phyloP scores from a whole-genome alignment of 1,284 basidiomycete genomes.

The Pseudozyma hubeiensis region DNA sequence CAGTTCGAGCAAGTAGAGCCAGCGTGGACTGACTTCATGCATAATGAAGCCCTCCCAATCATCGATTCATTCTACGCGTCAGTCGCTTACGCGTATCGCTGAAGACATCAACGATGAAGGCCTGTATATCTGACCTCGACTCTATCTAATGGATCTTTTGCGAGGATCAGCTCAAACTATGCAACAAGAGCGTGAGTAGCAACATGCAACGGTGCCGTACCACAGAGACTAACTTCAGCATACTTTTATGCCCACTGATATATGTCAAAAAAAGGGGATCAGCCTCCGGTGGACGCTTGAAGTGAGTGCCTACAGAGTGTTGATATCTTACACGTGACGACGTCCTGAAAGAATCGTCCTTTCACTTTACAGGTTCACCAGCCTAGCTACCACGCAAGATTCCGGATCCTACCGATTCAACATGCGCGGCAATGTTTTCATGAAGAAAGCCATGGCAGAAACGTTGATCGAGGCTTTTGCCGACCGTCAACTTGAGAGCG shows the following conservation, averaged over 20 bases:
- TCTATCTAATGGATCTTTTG: too few species aligned
- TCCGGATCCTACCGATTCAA: not conserved
- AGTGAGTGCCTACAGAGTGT: too few species aligned
- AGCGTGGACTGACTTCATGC: conserved; percentile 4
- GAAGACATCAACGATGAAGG: too few species aligned
- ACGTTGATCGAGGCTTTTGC: not conserved
- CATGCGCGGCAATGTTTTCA: not conserved
- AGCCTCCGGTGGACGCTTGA: not conserved
- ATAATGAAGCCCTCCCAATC: conserved; percentile 1
- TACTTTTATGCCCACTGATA: too few species aligned
- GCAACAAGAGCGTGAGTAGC: too few species aligned
- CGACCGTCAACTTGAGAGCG: not conserved
- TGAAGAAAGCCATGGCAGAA: not conserved
- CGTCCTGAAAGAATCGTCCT: too few species aligned
- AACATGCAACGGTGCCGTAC: too few species aligned
- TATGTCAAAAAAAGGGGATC: too few species aligned
- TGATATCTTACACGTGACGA: too few species aligned
- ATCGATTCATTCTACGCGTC: conserved; percentile 3
- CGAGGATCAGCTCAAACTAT: too few species aligned
- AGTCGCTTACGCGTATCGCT: not conserved
- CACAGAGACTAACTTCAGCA: too few species aligned
- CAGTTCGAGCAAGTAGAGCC: not conserved
- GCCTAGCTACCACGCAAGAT: not conserved
- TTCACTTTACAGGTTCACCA: not conserved
- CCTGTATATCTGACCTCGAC: too few species aligned